Conservation (phyloP, 1,139 yeast species). For the Blastobotrys niveus region DNA sequence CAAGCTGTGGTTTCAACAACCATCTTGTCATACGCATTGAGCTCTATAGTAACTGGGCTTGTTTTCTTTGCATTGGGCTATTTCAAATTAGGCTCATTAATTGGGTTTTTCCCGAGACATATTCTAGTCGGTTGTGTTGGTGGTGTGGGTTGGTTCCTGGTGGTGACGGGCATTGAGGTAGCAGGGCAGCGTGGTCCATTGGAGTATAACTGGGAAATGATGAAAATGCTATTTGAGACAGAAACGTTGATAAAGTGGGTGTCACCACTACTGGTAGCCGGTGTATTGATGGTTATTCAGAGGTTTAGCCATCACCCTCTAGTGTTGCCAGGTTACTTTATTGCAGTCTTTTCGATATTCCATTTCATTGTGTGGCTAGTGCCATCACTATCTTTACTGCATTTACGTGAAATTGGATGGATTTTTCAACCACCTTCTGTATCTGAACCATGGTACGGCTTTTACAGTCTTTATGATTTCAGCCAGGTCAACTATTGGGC, state of each 20-base stretch:
- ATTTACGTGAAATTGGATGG: slow-evolving; percentile 75
- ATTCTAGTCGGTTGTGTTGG: slow-evolving; percentile 96
- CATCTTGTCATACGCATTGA: slow-evolving; percentile 73
- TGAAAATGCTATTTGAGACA: slow-evolving; percentile 26
- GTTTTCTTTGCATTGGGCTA: slow-evolving; percentile 75
- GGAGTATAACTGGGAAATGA: slow-evolving; percentile 44
- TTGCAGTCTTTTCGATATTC: slow-evolving; percentile 59
- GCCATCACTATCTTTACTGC: slow-evolving; percentile 58
- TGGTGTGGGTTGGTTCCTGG: slow-evolving; percentile 90
- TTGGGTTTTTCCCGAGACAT: slow-evolving; percentile 94
- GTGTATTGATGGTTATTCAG: slow-evolving; percentile 49
- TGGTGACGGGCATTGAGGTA: slow-evolving; percentile 88
- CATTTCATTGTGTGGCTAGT: slow-evolving; percentile 60
- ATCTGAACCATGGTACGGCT: slow-evolving; percentile 81
- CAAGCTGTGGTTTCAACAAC: slow-evolving; percentile 80
- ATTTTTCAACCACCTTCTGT: slow-evolving; percentile 62
- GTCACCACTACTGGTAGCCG: slow-evolving; percentile 61
- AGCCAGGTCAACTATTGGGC: slow-evolving; percentile 66
- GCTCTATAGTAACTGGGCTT: slow-evolving; percentile 79
- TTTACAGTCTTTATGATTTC: slow-evolving; percentile 69
- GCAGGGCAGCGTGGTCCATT: slow-evolving; percentile 70
- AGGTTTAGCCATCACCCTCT: slow-evolving; percentile 63
- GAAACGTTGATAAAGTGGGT: slow-evolving; percentile 59
- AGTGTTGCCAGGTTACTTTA: slow-evolving; percentile 76
- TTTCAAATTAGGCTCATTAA: slow-evolving; percentile 72